Evolutionary conservation across 495 filamentous ascomycete genomes (phyloP).

Genomic region (Xylona heveae): DNA sequence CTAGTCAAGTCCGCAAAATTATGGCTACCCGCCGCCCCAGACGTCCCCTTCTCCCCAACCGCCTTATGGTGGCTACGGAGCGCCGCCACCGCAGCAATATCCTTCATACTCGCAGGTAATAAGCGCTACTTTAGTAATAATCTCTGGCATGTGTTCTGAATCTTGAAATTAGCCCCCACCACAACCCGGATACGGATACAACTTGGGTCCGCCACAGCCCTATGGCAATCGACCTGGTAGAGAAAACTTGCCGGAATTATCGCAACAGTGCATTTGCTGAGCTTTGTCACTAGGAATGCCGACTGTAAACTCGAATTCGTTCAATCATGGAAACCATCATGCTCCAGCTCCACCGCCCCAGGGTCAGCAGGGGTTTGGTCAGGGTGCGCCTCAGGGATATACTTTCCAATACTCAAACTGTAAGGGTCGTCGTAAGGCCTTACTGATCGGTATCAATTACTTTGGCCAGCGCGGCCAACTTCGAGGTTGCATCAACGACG

Average conservation of each 20-base stretch:
- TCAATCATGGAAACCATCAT: conserved; percentile 25
- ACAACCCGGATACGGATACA: no score
- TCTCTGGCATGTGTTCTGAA: not conserved
- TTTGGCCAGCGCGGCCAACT: conserved; percentile 84
- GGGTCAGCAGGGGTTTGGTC: conserved; percentile 43
- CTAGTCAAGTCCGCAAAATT: no score
- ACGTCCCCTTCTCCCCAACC: conserved; percentile 3
- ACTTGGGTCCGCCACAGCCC: no score
- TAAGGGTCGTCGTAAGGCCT: conserved; percentile 73
- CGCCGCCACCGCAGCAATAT: conserved; percentile 1
- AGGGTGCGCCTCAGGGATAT: conserved; percentile 58
- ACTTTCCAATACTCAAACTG: conserved; percentile 84
- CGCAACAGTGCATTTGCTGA: not conserved
- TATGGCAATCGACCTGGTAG: not conserved
- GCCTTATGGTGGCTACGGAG: conserved; percentile 4
- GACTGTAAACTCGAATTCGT: conserved; percentile 26
- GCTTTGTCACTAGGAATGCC: conserved; percentile 16
- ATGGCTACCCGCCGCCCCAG: conserved; percentile 3
- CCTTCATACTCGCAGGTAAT: not conserved
- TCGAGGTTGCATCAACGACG: conserved; percentile 92
- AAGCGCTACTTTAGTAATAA: not conserved
- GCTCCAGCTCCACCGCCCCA: conserved; percentile 38
- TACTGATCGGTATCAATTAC: conserved; percentile 96
- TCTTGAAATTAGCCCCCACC: not conserved
- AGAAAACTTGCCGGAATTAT: not conserved